Base-by-base conservation (phyloP, 805 yeast species). In the Grigorovia jiainica region DNA sequence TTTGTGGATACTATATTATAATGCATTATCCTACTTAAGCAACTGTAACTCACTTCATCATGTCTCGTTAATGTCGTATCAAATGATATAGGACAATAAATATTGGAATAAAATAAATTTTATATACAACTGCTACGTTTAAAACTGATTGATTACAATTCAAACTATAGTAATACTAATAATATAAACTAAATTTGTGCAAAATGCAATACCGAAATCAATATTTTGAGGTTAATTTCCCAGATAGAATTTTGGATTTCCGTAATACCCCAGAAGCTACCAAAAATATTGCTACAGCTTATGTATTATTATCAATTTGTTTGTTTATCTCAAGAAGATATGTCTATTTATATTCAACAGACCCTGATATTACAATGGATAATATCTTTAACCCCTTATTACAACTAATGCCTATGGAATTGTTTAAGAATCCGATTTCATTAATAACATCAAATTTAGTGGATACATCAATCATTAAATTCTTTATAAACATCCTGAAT, bases 341-440 rank as follows among this genome's bases (percentile, higher is more conserved):
- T 11, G 39, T 50, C 9, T 38, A 46, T 13, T n/a, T 35, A n/a
- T 24, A 24, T 17, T 23, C 17, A 11, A 35, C 36, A 2, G 58
- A 55, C 8, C 27, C 42, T 4, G 16, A 17, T 20, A 23, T 34
- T 24, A 16, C n/a, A 11, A 10, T 34, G 5, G 11, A 25, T 6
- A 13, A 24, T 18, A 18, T 35, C 21, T 34, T 25, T n/a, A 71
- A 78, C 6, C 87, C 84, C 1, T 63, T 63, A 31, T 51, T 82
- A 34, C 87, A 83, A 60, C 65, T 82, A 59, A 73, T 82, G 5
- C 89, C 90, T 10, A 60, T 69, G 20, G 65, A 69, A 40, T 67
- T 78, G 0, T 50, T 79, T 3, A 65, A 61, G 41, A 66, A 76
- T 47, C 87, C 87, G 5, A 77, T 84, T 81, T 82, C 82, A 1